Evolutionary conservation across 83 land plant species (phyloP), one percentile per base, ranked within the genome.

Genomic region (Thuja plicata): DNA sequence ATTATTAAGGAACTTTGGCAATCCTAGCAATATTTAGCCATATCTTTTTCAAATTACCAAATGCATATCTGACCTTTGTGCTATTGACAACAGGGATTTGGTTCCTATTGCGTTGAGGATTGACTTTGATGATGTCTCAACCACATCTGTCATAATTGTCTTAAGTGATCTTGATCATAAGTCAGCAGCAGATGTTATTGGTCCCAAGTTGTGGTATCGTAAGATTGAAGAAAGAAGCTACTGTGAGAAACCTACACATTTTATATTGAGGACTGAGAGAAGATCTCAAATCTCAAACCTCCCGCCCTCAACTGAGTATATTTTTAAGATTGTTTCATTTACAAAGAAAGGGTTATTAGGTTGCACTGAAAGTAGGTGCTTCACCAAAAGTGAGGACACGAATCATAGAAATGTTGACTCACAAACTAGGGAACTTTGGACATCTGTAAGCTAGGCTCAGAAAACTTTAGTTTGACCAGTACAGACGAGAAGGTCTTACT

Each of bases 121-220:
- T 54, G 89, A 86, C 45, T 91, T 95, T 89, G 91, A 92, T 86
- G 92, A 93, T 88, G 87, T 94, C 1, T 79, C 89, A 19, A 12
- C 94, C 21, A 90, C 95, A 86, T 94, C 95, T 57, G 87, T 96
- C 34, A 87, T 89, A 48, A 84, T 95, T 19, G 40, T 90, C 35
- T 85, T 94, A 89, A 78, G 70, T 34, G 87, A 88, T 8, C 66
- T 74, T 24, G 91, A 89, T 32, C n/a, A 40, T 76, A 30, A 57
- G 30, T 79, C 90, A 46, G n/a, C 89, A 57, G 89, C 77, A 82
- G 86, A 87, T 30, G 43, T 88, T 45, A 40, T 89, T 19, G 89
- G 93, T 71, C 96, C 88, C 82, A 90, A 35, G 41, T 35, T 97
- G 71, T 97, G 99, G 99, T 93, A 96, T 66, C 93, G 94, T 0